Percentiles rank a stretch among this genome's conserved stretches.
Conservation (phyloP, 2,329 filamentous ascomycete species). For the Colletotrichum sp. region DNA sequence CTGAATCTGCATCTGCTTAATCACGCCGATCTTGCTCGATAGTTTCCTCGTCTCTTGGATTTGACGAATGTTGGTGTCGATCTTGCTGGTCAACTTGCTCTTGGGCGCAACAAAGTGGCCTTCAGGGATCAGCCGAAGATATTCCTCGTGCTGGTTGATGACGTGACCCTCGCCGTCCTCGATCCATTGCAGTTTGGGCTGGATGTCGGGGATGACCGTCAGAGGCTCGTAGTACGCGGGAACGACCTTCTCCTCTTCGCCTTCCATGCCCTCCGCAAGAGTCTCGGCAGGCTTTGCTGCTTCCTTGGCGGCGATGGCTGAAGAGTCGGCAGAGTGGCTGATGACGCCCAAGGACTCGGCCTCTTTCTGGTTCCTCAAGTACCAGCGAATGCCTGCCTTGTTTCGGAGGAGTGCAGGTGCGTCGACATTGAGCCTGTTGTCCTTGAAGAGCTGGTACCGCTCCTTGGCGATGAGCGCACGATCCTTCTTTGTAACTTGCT, state of each 20-base stretch:
- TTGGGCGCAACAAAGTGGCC: slow-evolving; percentile 78
- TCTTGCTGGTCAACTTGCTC: slow-evolving; percentile 76
- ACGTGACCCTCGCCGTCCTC: slow-evolving; percentile 90
- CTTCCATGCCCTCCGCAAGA: slow-evolving; percentile 93
- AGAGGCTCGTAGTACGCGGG: slow-evolving; percentile 95
- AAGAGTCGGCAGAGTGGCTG: slow-evolving; percentile 43
- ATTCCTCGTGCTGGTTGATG: slow-evolving; percentile 86
- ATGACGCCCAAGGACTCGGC: slow-evolving; percentile 56
- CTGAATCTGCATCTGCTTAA: slow-evolving; percentile 99
- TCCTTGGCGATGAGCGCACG: slow-evolving; percentile 86
- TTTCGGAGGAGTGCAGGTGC: slow-evolving; percentile 85
- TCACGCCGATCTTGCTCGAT: slow-evolving; percentile 94
- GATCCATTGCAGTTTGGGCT: slow-evolving; percentile 80
- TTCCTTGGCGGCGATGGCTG: slow-evolving; percentile 54
- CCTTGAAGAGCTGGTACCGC: slow-evolving; percentile 83
- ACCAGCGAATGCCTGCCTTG: slow-evolving; percentile 89
- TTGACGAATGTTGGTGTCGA: slow-evolving; percentile 90
- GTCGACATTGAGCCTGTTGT: slow-evolving; percentile 82
- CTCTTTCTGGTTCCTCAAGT: slow-evolving; percentile 79
- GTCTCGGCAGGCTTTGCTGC: slow-evolving; percentile 67
- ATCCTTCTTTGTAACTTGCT: slow-evolving; percentile 97
- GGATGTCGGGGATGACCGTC: slow-evolving; percentile 84
- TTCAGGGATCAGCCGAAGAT: slow-evolving; percentile 75
- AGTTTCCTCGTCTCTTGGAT: slow-evolving; percentile 97
- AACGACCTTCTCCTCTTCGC: slow-evolving; percentile 80